These are phyloP conservation scores for Eutypa lata DNA, from an alignment of 2,329 filamentous ascomycete genomes.

Conservation along the genomic window DNA sequence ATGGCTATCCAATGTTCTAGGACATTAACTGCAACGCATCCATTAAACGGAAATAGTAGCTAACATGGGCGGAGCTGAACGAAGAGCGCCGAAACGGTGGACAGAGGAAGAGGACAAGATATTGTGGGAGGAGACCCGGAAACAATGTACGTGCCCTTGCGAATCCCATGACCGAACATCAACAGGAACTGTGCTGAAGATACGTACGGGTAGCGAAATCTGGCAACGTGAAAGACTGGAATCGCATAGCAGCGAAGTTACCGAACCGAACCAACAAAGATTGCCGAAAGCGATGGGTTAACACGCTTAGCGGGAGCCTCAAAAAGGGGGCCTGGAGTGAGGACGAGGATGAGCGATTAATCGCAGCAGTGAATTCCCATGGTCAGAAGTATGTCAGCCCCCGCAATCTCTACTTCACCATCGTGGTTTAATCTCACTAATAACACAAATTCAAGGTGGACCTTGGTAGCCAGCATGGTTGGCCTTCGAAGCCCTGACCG, in stretches of 20 bases:
- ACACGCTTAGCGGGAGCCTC: slow-evolving; percentile 11
- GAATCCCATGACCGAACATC: too few species aligned
- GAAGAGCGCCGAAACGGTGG: slow-evolving; percentile 14
- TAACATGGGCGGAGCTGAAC: neutral
- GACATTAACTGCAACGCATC: neutral
- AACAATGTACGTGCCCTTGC: slow-evolving; percentile 6
- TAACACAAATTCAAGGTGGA: slow-evolving; percentile 32
- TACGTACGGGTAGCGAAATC: neutral
- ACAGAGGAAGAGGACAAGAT: slow-evolving; percentile 14
- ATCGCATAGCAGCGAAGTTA: slow-evolving; percentile 11
- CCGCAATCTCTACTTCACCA: neutral
- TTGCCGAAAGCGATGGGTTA: slow-evolving; percentile 16
- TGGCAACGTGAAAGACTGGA: slow-evolving; percentile 6
- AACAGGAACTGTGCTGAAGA: neutral
- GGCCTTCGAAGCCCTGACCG: slow-evolving; percentile 28
- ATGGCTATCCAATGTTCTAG: neutral
- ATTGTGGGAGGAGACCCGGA: slow-evolving; percentile 12
- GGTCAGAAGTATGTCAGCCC: slow-evolving; percentile 29
- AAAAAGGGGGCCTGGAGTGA: slow-evolving; percentile 13
- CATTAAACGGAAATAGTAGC: neutral
- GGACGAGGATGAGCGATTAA: slow-evolving; percentile 17
- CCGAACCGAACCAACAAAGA: slow-evolving; percentile 14
- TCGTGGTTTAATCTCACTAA: neutral
- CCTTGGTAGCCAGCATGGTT: slow-evolving; percentile 36
- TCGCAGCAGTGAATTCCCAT: slow-evolving; percentile 32